Evolutionary conservation across 2,329 filamentous ascomycete genomes (phyloP).

Genomic region (Diaporthe sp.): DNA sequence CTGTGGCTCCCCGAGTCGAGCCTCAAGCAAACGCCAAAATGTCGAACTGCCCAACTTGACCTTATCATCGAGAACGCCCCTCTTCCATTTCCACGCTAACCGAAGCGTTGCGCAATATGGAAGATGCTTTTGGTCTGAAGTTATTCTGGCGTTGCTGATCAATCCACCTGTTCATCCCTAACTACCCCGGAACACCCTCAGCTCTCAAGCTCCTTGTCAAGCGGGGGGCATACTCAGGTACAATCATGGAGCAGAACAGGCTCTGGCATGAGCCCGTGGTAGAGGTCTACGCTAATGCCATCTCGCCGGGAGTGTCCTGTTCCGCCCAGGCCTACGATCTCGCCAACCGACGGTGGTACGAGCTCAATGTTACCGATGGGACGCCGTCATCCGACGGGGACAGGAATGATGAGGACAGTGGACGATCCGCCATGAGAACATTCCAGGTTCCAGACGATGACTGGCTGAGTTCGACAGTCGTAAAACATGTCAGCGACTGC

Average conservation of each 20-base stretch:
- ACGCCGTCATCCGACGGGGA: neutral
- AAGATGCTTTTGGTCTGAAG: neutral
- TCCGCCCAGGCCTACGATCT: neutral
- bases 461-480: neutral
- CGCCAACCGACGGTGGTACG: constrained; percentile 12
- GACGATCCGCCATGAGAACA: neutral
- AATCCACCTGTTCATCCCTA: neutral
- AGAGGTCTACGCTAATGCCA: constrained; percentile 5
- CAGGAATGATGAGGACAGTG: neutral
- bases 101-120: neutral
- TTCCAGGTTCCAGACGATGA: constrained; percentile 7
- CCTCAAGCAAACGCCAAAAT: neutral
- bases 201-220: neutral
- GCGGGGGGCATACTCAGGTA: neutral
- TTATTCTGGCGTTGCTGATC: neutral
- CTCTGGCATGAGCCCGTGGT: constrained; percentile 8
- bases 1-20: neutral
- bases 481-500: neutral
- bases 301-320: neutral
- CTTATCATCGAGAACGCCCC: neutral
- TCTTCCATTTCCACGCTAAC: neutral
- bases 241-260: neutral
- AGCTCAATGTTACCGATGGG: neutral
- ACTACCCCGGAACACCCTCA: neutral
- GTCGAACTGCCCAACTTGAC: neutral